Evolutionary conservation across 192 early-diverging fungal species (phyloP).

Genomic region (Entomortierella beljakovae): DNA sequence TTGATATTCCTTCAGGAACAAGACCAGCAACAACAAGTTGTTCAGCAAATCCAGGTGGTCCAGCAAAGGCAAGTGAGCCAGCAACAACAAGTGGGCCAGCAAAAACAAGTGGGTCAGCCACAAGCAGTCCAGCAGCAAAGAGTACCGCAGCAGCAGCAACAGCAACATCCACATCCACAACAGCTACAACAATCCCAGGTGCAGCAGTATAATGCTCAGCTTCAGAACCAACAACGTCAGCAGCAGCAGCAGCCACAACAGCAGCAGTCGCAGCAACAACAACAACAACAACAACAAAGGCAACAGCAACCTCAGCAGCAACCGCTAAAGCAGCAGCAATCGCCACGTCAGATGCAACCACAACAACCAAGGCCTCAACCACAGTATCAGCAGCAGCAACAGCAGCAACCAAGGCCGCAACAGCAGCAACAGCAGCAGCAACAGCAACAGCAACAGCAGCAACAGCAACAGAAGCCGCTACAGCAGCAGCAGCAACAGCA

Average conservation of each 20-base stretch:
- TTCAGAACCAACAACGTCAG: not conserved
- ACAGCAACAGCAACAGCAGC: slow-evolving; percentile 9
- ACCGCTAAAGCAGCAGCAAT: slow-evolving; percentile 11
- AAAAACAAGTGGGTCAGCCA: no score
- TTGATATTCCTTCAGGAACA: no score
- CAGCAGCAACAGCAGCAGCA: slow-evolving; percentile 18
- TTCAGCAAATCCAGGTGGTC: no score
- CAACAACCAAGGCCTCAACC: not conserved
- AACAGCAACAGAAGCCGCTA: not conserved
- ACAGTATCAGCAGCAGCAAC: slow-evolving; percentile 9
- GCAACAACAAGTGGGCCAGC: no score
- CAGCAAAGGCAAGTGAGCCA: no score
- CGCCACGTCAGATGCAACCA: not conserved
- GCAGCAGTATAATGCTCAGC: slow-evolving; percentile 3
- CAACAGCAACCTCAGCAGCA: slow-evolving; percentile 6
- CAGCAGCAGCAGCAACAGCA: slow-evolving; percentile 3
- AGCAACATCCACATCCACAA: slow-evolving; percentile 8
- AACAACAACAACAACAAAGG: slow-evolving; percentile 7
- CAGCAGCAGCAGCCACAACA: no score
- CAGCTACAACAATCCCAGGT: no score
- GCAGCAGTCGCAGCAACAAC: slow-evolving; percentile 5
- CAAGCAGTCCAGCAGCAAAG: no score
- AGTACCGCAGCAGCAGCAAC: slow-evolving; percentile 6
- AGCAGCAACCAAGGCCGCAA: not conserved
- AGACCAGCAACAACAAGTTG: no score